These are phyloP conservation scores for Akanthomyces muscarius DNA, from an alignment of 2,329 filamentous ascomycete species.

Conservation along the genomic window DNA sequence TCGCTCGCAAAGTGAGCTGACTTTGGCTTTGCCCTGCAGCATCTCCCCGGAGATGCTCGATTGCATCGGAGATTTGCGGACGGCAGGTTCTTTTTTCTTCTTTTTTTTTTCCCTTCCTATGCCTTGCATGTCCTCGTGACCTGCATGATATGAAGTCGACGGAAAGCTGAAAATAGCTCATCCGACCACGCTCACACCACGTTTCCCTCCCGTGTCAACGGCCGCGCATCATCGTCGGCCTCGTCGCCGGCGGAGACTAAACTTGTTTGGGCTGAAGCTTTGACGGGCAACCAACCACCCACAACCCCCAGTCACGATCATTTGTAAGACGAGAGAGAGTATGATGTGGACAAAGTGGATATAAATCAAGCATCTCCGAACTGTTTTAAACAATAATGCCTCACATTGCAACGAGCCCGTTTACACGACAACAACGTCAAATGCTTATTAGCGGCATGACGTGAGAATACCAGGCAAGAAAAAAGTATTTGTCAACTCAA, in stretches of 20 bases:
- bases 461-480: not conserved
- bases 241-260: conserved; percentile 3
- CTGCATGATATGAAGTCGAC: not conserved
- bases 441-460: too few relatives aligned
- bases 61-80: conserved; percentile 10
- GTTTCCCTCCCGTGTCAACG: not conserved
- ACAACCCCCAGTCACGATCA: not conserved
- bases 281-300: not conserved
- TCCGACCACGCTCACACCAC: not conserved
- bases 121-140: not conserved
- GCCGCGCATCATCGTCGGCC: not conserved
- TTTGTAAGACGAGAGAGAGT: not conserved
- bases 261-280: not conserved
- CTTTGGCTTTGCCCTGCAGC: not conserved
- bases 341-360: not conserved
- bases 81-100: not conserved
- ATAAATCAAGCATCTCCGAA: not conserved
- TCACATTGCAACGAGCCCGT: not conserved
- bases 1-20: conserved; percentile 6
- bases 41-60: conserved; percentile 7
- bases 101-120: too few relatives aligned
- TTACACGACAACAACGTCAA: too few relatives aligned
- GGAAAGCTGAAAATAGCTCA: conserved; percentile 2
- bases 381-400: not conserved
- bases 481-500: not conserved